A percentile compares a stretch with the other conserved stretches of the same genome.
These are phyloP conservation scores for Lipomyces lipofer DNA, from an alignment of 805 yeast species.

Conservation along the genomic window DNA sequence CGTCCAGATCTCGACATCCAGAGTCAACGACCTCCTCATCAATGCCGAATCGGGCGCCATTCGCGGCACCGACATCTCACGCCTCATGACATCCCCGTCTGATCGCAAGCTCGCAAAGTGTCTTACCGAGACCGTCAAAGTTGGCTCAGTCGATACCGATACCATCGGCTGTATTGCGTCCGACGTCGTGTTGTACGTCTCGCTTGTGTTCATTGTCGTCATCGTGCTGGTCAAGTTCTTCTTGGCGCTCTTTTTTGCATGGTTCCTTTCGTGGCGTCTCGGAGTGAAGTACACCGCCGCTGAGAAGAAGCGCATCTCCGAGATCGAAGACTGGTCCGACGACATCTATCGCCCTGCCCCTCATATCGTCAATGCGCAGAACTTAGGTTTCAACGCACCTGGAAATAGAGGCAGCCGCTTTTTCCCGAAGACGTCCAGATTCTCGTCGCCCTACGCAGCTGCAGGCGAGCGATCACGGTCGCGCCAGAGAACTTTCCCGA, in stretches of 20 bases:
- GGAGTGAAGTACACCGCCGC: slow-evolving; percentile 70
- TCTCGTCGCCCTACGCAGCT: slow-evolving; percentile 23
- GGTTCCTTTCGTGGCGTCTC: slow-evolving; percentile 71
- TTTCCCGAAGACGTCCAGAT: slow-evolving; percentile 31
- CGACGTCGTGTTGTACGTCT: slow-evolving; percentile 71
- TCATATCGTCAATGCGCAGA: slow-evolving; percentile 37
- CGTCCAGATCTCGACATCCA: slow-evolving; percentile 68
- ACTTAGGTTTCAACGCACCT: slow-evolving; percentile 6
- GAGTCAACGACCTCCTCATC: slow-evolving; percentile 47
- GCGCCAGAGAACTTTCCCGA: slow-evolving; percentile 17
- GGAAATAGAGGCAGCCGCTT: slow-evolving; percentile 24
- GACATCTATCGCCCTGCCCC: slow-evolving; percentile 55
- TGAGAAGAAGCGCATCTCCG: slow-evolving; percentile 60
- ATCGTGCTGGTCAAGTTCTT: slow-evolving; percentile 75
- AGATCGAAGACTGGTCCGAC: slow-evolving; percentile 85
- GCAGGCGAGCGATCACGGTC: slow-evolving; percentile 25
- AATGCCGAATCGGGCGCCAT: slow-evolving; percentile 55
- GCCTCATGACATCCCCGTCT: slow-evolving; percentile 63
- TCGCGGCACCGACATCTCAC: slow-evolving; percentile 80
- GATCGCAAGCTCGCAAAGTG: slow-evolving; percentile 77
- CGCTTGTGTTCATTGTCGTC: slow-evolving; percentile 80
- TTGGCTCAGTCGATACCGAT: slow-evolving; percentile 85
- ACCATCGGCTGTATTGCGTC: slow-evolving; percentile 95
- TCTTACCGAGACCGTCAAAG: slow-evolving; percentile 78
- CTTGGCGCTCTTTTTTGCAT: slow-evolving; percentile 85